These are phyloP conservation scores for Rhizoctonia solani DNA, from an alignment of 1,284 basidiomycete genomes.

Conservation along the genomic window DNA sequence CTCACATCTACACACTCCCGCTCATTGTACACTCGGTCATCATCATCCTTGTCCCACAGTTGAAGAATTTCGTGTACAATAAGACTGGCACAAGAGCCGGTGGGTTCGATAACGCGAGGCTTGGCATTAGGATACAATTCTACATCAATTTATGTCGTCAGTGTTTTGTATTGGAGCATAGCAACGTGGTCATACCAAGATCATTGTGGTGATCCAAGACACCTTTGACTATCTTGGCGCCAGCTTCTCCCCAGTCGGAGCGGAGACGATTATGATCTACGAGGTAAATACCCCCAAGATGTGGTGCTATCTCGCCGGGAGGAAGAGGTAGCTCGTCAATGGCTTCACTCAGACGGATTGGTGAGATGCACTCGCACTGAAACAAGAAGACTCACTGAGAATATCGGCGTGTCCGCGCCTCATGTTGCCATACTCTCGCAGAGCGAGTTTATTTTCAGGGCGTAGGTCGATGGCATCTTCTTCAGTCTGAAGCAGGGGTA, in stretches of 20 bases:
- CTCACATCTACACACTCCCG: slow-evolving; percentile 18
- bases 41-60: slow-evolving; percentile 26
- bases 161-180: not conserved
- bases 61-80: slow-evolving; percentile 20
- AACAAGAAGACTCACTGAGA: not conserved
- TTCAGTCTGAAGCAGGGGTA: slow-evolving; percentile 27
- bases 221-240: slow-evolving; percentile 18
- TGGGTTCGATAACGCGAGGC: slow-evolving; percentile 27
- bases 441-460: slow-evolving; percentile 28
- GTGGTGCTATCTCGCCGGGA: slow-evolving; percentile 5
- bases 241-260: slow-evolving; percentile 28
- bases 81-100: slow-evolving; percentile 29
- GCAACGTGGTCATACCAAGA: slow-evolving; percentile 4
- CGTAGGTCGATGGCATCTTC: slow-evolving; percentile 24
- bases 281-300: slow-evolving; percentile 13
- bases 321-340: slow-evolving; percentile 15
- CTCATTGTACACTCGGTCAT: slow-evolving; percentile 5
- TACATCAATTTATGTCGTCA: not conserved
- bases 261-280: slow-evolving; percentile 26
- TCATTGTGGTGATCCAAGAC: slow-evolving; percentile 29
- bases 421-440: slow-evolving; percentile 28
- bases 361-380: not conserved
- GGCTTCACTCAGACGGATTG: not conserved
- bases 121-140: slow-evolving; percentile 30
- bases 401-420: slow-evolving; percentile 29